Evolutionary conservation across 2,329 filamentous ascomycete genomes (phyloP), one percentile per base, ranked within the genome.

Genomic region (Trematosphaeria pertusa): DNA sequence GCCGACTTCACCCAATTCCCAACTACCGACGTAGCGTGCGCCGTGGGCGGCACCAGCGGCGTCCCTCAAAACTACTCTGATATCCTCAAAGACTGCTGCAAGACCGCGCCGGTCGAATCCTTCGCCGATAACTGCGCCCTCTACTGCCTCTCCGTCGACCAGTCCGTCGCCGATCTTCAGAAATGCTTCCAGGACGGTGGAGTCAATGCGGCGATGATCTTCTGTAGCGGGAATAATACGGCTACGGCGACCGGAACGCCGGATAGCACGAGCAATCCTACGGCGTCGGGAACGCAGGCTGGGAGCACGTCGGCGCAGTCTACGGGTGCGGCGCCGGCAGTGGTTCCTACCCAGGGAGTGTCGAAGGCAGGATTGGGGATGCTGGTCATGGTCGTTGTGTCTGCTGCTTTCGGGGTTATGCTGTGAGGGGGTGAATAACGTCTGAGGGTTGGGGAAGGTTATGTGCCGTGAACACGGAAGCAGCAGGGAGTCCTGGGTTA

Each of bases 11-110:
- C 46, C 18, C 33, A 55, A 14, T 62, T 65, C 50, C 67, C 65
- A 5, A 64, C 58, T 8, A 15, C 46, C 32, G 67, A 70, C 36
- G 46, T 57, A 26, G 57, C 52, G 47, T 70, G 67, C 54, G 62
- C 60, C 12, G 55, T 68, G 32, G 62, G 54, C 37, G 58, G 60
- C 58, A 56, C 35, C 21, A 34, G 34, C 1, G 54, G 60, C 26
- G 37, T 69, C 9, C 58, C 64, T 6, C 49, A 47, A 39, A 67
- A 64, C 50, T 64, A 63, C 15, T 48, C 51, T 30, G 46, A 56
- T 19, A 52, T 57, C 15, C 56, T 69, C 31, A 50, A 56, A 8
- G 43, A 48, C 33, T 70, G 67, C 61, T 70, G 67, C 62, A 67
- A 67, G 31, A 48, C 50, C 24, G 65, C 64, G 6, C 59, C 64